These are phyloP conservation scores for Fomitopsis betulina DNA, from an alignment of 1,284 basidiomycete genomes.

Conservation along the genomic window DNA sequence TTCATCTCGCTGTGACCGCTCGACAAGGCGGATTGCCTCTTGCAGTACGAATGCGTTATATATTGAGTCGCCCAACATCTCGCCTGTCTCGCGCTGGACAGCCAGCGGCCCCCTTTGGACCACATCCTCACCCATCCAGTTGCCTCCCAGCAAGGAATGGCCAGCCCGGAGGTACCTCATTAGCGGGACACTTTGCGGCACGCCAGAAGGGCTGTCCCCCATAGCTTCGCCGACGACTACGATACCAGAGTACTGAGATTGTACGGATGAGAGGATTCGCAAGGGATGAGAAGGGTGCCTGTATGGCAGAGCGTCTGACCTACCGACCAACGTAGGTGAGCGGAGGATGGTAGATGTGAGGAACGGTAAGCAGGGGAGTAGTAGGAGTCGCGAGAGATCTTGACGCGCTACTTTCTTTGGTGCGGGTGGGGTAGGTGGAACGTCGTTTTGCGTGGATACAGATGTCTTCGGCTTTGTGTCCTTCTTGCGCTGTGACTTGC, in stretches of 20 bases:
- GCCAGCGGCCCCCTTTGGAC: slow-evolving; percentile 33
- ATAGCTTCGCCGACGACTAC: slow-evolving; percentile 76
- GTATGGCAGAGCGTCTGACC: slow-evolving; percentile 50
- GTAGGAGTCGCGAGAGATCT: slow-evolving; percentile 30
- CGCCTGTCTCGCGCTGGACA: slow-evolving; percentile 45
- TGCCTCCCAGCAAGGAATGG: slow-evolving; percentile 85
- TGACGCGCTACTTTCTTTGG: slow-evolving; percentile 8
- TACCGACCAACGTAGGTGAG: slow-evolving; percentile 48
- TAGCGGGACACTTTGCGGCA: background rate
- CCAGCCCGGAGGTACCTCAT: slow-evolving; percentile 78
- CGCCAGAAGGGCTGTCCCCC: background rate
- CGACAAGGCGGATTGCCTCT: slow-evolving; percentile 71
- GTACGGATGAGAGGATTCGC: slow-evolving; percentile 64
- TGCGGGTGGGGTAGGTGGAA: slow-evolving; percentile 8
- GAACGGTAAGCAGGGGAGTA: slow-evolving; percentile 33
- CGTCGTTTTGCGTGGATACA: background rate
- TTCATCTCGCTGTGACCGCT: slow-evolving; percentile 32
- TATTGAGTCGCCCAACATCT: slow-evolving; percentile 68
- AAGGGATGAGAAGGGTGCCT: slow-evolving; percentile 50
- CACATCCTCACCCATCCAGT: slow-evolving; percentile 67
- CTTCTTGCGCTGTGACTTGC: slow-evolving; percentile 12
- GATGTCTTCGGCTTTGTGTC: background rate
- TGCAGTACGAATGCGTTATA: slow-evolving; percentile 84
- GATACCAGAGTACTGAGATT: slow-evolving; percentile 67
- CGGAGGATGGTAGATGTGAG: slow-evolving; percentile 32